Evolutionary conservation across 1,284 basidiomycete species (phyloP).

Genomic region (Irpex lacteus): DNA sequence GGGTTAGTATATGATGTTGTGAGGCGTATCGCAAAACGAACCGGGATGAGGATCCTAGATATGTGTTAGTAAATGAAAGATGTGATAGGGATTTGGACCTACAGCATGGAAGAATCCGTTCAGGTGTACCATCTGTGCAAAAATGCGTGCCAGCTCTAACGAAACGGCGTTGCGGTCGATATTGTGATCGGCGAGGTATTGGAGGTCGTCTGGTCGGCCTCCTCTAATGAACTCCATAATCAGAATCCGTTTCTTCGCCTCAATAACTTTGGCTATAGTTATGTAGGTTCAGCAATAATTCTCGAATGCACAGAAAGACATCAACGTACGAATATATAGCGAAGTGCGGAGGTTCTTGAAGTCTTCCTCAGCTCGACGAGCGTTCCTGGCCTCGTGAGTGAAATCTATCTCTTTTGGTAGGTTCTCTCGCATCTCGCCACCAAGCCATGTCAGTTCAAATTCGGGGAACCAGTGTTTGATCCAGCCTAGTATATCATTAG

Average conservation of each 20-base stretch:
- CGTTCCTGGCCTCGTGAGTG: slow-evolving; percentile 86
- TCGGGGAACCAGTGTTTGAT: slow-evolving; percentile 88
- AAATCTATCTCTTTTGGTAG: slow-evolving; percentile 97
- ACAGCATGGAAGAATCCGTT: slow-evolving; percentile 92
- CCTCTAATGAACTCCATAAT: slow-evolving; percentile 95
- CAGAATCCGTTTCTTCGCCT: slow-evolving; percentile 83
- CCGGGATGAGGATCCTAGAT: slow-evolving; percentile 74
- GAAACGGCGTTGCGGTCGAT: slow-evolving; percentile 96
- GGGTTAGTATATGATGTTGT: not conserved
- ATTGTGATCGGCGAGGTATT: slow-evolving; percentile 77
- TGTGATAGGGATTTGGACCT: slow-evolving; percentile 8
- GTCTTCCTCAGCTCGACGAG: slow-evolving; percentile 67
- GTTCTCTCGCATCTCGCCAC: slow-evolving; percentile 90
- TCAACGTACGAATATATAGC: slow-evolving; percentile 71
- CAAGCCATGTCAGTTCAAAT: slow-evolving; percentile 95
- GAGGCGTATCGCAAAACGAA: slow-evolving; percentile 9
- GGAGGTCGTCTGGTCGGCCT: slow-evolving; percentile 85
- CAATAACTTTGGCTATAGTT: slow-evolving; percentile 72
- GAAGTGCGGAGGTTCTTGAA: slow-evolving; percentile 78
- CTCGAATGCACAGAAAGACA: too few species aligned
- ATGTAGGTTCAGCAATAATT: too few species aligned
- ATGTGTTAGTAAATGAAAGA: slow-evolving; percentile 2
- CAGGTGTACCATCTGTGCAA: slow-evolving; percentile 95
- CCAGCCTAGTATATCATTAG: slow-evolving; percentile 49
- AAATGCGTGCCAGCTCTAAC: slow-evolving; percentile 86